These are phyloP conservation scores for Sarcomyxa edulis DNA, from an alignment of 768 basidiomycete genomes.

Conservation along the genomic window DNA sequence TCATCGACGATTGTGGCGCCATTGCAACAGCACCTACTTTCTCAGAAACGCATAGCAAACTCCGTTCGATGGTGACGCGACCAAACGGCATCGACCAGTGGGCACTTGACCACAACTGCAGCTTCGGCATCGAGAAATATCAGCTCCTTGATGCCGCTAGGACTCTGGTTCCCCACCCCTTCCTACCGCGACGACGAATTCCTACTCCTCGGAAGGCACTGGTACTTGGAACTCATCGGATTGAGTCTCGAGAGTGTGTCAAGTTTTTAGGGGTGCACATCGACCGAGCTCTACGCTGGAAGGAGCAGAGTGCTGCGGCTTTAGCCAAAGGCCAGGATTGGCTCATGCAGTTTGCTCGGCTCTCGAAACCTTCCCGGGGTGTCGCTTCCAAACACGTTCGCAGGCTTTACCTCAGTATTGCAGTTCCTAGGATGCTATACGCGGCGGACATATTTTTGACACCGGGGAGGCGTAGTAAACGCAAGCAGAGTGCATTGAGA, in stretches of 20 bases:
- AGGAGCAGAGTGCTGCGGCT: slow-evolving; percentile 15
- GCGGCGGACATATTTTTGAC: slow-evolving; percentile 19
- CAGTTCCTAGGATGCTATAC: slow-evolving; percentile 25
- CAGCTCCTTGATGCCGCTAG: slow-evolving; percentile 9
- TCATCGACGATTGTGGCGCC: slow-evolving; percentile 8
- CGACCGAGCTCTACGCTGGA: slow-evolving; percentile 22
- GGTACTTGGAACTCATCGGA: slow-evolving; percentile 8
- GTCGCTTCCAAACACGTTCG: slow-evolving; percentile 9
- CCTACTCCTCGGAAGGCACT: slow-evolving; percentile 1
- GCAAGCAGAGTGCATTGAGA: not conserved
- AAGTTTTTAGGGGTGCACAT: slow-evolving; percentile 27
- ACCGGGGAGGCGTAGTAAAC: not conserved
- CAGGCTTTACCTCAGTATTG: slow-evolving; percentile 19
- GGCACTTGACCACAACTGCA: slow-evolving; percentile 18
- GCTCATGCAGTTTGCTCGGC: slow-evolving; percentile 7
- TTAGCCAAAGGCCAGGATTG: slow-evolving; percentile 13
- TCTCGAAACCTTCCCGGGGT: slow-evolving; percentile 7
- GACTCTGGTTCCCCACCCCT: not conserved
- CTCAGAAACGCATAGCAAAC: slow-evolving; percentile 3
- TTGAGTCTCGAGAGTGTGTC: slow-evolving; percentile 11
- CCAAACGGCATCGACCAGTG: slow-evolving; percentile 14
- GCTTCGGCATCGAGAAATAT: slow-evolving; percentile 15
- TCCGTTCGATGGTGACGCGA: not conserved
- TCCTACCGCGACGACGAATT: slow-evolving; percentile 6
- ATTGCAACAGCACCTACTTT: slow-evolving; percentile 4